These are phyloP conservation scores for Thozetella sp. DNA, from an alignment of 495 filamentous ascomycete genomes.

Conservation along the genomic window DNA sequence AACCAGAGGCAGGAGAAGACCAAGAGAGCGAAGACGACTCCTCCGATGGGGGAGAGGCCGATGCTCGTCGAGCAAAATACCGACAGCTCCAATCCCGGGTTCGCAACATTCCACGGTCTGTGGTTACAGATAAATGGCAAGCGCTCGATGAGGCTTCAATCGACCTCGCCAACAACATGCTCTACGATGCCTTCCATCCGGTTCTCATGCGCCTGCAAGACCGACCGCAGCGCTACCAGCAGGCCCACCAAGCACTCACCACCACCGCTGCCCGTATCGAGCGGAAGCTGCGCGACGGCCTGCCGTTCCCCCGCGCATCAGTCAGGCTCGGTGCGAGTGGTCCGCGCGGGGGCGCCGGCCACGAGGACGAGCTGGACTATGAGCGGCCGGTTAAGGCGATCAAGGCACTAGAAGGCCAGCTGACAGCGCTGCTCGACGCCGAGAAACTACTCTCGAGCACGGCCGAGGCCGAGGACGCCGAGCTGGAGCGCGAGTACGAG, in stretches of 20 bases:
- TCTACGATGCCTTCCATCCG: constrained; percentile 35
- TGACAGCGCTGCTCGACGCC: constrained; percentile 44
- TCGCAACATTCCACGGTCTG: constrained; percentile 37
- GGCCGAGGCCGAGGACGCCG: constrained; percentile 36
- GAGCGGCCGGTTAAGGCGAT: constrained; percentile 39
- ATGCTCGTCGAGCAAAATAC: constrained; percentile 19
- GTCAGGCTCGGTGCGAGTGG: neutral
- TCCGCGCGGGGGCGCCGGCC: constrained; percentile 7
- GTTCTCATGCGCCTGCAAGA: constrained; percentile 38
- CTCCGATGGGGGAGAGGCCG: neutral
- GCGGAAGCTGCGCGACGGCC: constrained; percentile 33
- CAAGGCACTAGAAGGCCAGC: constrained; percentile 31
- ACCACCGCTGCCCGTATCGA: constrained; percentile 32
- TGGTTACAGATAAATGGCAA: constrained; percentile 46
- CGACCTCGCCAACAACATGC: constrained; percentile 30
- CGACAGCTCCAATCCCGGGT: constrained; percentile 39
- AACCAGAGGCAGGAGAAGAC: neutral
- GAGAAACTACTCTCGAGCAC: constrained; percentile 40
- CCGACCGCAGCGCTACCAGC: constrained; percentile 31
- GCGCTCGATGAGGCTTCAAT: constrained; percentile 37
- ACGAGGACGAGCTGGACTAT: constrained; percentile 45
- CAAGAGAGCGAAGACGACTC: neutral
- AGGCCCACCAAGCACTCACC: constrained; percentile 33
- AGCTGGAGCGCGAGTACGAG: constrained; percentile 39
- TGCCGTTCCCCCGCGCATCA: constrained; percentile 43